Percentiles rank a stretch among this genome's conserved stretches.
phyloP scores from a whole-genome alignment of 495 filamentous ascomycete genomes.

The Aspergillus nanangensis region DNA sequence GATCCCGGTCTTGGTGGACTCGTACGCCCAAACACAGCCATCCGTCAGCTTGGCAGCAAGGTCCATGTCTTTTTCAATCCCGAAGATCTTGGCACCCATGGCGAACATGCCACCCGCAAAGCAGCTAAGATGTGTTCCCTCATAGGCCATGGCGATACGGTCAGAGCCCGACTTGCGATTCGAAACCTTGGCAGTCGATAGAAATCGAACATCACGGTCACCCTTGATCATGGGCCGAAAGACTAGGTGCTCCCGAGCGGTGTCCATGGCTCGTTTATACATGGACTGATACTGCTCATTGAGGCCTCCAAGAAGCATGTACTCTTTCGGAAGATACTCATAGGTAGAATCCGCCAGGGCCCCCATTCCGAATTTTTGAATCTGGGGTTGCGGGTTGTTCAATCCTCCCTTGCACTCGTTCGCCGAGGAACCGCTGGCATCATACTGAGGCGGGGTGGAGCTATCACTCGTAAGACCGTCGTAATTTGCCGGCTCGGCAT shows the following conservation, averaged over 20 bases:
- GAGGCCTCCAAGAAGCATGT: constrained; percentile 72
- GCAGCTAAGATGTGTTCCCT: constrained; percentile 77
- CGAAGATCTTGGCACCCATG: constrained; percentile 82
- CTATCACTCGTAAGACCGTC: not conserved
- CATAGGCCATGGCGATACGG: constrained; percentile 44
- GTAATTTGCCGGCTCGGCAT: constrained; percentile 25
- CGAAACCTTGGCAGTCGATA: constrained; percentile 49
- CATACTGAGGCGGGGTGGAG: too few relatives aligned
- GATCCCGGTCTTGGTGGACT: constrained; percentile 73
- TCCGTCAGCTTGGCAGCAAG: constrained; percentile 80
- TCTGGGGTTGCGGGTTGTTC: constrained; percentile 13
- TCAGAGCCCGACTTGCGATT: constrained; percentile 24
- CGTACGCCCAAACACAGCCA: constrained; percentile 93
- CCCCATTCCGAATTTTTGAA: constrained; percentile 64
- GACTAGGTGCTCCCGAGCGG: constrained; percentile 69
- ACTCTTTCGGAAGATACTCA: constrained; percentile 88
- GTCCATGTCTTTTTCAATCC: constrained; percentile 71
- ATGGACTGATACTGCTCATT: constrained; percentile 76
- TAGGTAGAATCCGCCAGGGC: constrained; percentile 87
- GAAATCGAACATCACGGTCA: constrained; percentile 70
- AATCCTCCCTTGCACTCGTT: constrained; percentile 31
- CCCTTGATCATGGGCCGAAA: constrained; percentile 81
- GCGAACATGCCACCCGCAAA: constrained; percentile 95
- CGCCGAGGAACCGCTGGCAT: too few relatives aligned
- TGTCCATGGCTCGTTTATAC: constrained; percentile 69